These are phyloP conservation scores for Moniliella sp. DNA, from an alignment of 1,284 basidiomycete genomes.

Conservation along the genomic window DNA sequence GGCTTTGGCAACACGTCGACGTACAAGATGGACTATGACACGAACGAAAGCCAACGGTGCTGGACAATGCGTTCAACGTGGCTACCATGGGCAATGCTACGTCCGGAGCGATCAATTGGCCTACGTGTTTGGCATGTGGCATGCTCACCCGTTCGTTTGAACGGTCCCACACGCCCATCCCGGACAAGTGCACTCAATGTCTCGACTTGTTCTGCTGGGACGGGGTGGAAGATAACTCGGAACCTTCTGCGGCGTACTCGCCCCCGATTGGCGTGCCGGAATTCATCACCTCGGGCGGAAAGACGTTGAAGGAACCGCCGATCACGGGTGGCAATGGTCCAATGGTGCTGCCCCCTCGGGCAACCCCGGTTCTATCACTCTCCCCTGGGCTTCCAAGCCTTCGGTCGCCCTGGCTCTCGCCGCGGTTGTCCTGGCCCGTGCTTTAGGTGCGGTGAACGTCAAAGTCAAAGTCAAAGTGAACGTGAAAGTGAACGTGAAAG, in stretches of 20 bases:
- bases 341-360: constrained; percentile 8
- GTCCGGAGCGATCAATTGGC: constrained; percentile 9
- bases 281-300: constrained; percentile 14
- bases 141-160: constrained; percentile 20
- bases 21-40: constrained; percentile 33
- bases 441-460: too few relatives aligned
- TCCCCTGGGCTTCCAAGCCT: constrained; percentile 36
- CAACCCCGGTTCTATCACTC: constrained; percentile 35
- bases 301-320: constrained; percentile 6
- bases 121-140: constrained; percentile 21
- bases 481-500: too few relatives aligned
- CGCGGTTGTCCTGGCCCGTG: too few relatives aligned
- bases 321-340: constrained; percentile 22
- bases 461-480: too few relatives aligned
- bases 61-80: constrained; percentile 24
- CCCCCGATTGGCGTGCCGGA: constrained; percentile 17
- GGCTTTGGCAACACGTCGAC: constrained; percentile 20
- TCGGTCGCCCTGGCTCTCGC: constrained; percentile 32
- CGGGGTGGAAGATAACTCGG: constrained; percentile 14
- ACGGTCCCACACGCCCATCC: constrained; percentile 7
- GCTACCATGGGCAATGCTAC: constrained; percentile 15
- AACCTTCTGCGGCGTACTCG: constrained; percentile 8
- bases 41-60: constrained; percentile 10
- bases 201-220: constrained; percentile 27
- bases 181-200: constrained; percentile 15